Base-by-base conservation (phyloP, 768 basidiomycete species). In the Chiua virens region DNA sequence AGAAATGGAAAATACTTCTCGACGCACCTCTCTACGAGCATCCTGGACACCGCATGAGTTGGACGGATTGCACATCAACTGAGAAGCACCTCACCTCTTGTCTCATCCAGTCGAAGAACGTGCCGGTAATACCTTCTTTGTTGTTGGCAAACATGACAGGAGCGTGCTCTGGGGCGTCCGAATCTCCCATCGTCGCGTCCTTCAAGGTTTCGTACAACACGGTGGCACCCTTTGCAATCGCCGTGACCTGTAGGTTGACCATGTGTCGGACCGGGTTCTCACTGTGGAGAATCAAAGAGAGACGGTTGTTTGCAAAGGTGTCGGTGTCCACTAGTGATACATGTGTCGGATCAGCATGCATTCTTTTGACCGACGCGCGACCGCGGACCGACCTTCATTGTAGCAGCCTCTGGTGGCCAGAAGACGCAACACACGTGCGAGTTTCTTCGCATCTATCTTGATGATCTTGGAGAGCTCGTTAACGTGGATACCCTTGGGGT, bases 271-370 rank as follows among this genome's bases (percentile, higher is more conserved):
- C 55, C 23, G 66, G 53, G 25, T 68, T 59, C 21, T 60, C 42
- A 13, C 52, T 56, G 25, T 58, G 61, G 6, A 73, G 55, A 36
- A 59, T 57, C 8, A 66, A 38, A n/a, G 69, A 71, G 8, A 73
- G 56, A 0, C 69, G 68, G 41, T 66, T 73, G 55, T 73, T 73
- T 18, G 68, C 56, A 46, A 70, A 74, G 0, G 63, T 62, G 28
- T 70, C 58, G 5, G 47, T 51, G 15, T 60, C 50, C 23, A 73
- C 71, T 74, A 44, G n/a, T n/a, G n/a, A n/a, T n/a, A n/a, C n/a
- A 38, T 39, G 20, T 8, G 15, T 11, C 0, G 10, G 28, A 25
- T 49, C 11, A 47, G 41, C 17, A 20, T 23, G 10, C 0, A 13
- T 20, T 47, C 40, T 37, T 25, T 45, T 1, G 25, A 30, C 13